Conservation (phyloP, 225 moss, liverwort and hornwort species). For the Asterella californica region DNA sequence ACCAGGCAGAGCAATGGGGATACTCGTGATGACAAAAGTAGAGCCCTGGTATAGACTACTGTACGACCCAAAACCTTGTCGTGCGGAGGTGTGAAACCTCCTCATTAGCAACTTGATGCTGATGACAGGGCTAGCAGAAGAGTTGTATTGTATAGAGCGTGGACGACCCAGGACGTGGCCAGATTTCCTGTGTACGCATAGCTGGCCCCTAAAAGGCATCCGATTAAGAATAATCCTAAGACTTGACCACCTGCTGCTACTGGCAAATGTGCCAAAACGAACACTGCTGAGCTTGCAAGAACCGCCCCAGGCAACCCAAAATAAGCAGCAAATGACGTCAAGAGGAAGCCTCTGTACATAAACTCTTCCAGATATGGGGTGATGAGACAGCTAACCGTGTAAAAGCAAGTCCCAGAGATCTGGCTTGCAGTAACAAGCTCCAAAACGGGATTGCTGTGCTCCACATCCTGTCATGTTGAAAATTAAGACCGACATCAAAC, state of each 20-base stretch:
- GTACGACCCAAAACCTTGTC: too few species aligned
- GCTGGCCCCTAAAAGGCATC: conserved; percentile 52
- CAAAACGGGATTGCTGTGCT: neutral
- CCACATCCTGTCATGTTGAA: neutral
- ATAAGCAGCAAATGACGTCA: conserved; percentile 45
- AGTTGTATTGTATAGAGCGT: conserved; percentile 10
- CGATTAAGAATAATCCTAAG: conserved; percentile 46
- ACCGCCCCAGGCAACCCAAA: conserved; percentile 59
- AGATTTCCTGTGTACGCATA: conserved; percentile 61
- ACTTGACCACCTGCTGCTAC: conserved; percentile 36
- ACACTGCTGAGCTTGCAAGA: conserved; percentile 45
- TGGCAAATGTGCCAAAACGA: conserved; percentile 61
- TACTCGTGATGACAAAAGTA: too few species aligned
- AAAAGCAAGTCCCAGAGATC: conserved; percentile 38
- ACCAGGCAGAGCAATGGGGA: too few species aligned
- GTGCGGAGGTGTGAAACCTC: too few species aligned
- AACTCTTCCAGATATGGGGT: conserved; percentile 68
- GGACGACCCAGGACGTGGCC: conserved; percentile 46
- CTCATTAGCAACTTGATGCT: neutral
- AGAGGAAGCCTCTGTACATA: conserved; percentile 61
- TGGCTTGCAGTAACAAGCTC: conserved; percentile 25
- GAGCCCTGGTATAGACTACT: too few species aligned
- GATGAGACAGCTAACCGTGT: conserved; percentile 53
- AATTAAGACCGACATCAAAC: neutral
- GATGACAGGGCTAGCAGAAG: conserved; percentile 10